Conservation (phyloP, 2,329 filamentous ascomycete species). For the Nakataea oryzae region DNA sequence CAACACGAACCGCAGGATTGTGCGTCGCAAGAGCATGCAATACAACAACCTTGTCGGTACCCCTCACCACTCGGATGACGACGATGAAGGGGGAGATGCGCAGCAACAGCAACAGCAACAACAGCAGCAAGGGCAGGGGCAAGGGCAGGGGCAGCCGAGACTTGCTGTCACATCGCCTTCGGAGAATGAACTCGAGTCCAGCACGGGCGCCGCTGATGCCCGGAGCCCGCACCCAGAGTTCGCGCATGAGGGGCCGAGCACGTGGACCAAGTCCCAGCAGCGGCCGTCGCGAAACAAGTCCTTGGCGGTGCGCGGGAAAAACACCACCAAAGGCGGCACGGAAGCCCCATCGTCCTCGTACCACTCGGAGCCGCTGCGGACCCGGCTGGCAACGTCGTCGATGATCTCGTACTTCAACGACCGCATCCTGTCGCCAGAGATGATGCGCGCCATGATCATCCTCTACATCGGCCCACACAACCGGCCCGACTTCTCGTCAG, state of each 20-base stretch:
- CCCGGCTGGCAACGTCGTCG: constrained; percentile 86
- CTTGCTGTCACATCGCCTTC: constrained; percentile 14
- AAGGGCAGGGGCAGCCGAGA: background rate
- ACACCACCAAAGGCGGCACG: background rate
- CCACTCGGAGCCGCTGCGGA: constrained; percentile 53
- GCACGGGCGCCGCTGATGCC: constrained; percentile 11
- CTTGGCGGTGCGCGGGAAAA: background rate
- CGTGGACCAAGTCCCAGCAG: constrained; percentile 17
- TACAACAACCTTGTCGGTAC: constrained; percentile 79
- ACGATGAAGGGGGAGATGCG: constrained; percentile 35
- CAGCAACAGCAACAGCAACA: background rate
- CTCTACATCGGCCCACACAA: constrained; percentile 91
- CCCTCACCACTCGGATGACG: constrained; percentile 70
- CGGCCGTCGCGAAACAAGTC: constrained; percentile 4
- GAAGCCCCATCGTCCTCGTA: constrained; percentile 28
- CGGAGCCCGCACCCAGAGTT: constrained; percentile 36
- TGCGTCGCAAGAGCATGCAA: constrained; percentile 78
- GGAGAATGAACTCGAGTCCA: background rate
- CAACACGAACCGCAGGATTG: constrained; percentile 66
- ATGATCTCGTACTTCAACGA: constrained; percentile 99
- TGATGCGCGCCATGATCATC: constrained; percentile 99
- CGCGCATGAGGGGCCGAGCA: constrained; percentile 34
- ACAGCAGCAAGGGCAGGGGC: too few species aligned
- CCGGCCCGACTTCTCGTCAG: constrained; percentile 82
- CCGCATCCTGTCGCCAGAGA: constrained; percentile 85